Evolutionary conservation across 2,329 filamentous ascomycete genomes (phyloP).

Genomic region (Clonostachys rosea): DNA sequence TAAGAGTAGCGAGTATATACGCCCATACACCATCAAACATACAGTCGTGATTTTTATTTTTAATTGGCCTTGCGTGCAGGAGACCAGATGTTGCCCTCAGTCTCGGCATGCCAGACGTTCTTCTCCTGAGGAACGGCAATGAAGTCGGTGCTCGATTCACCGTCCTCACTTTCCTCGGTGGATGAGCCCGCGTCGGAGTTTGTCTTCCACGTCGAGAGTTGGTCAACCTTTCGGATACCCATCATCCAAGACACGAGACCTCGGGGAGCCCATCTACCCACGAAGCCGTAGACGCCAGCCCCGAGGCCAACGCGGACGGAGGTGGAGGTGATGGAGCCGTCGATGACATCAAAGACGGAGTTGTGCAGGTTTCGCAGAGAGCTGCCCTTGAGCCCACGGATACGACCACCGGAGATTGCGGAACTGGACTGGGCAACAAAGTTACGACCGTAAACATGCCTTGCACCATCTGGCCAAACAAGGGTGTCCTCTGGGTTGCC

Average conservation of each 20-base stretch:
- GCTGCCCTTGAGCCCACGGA: conserved; percentile 61
- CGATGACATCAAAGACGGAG: conserved; percentile 85
- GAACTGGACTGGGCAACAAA: conserved; percentile 51
- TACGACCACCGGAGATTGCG: conserved; percentile 50
- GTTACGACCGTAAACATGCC: conserved; percentile 58
- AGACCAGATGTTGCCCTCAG: conserved; percentile 40
- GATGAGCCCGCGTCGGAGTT: conserved; percentile 30
- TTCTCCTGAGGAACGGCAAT: conserved; percentile 38
- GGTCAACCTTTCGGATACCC: conserved; percentile 63
- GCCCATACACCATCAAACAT: too few relatives aligned
- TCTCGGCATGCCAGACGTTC: conserved; percentile 34
- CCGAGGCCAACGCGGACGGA: conserved; percentile 81
- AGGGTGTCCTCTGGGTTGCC: conserved; percentile 42
- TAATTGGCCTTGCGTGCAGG: conserved; percentile 7
- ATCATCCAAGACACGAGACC: conserved; percentile 90
- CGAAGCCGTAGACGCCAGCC: conserved; percentile 76
- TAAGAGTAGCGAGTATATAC: too few relatives aligned
- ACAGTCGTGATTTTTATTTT: too few relatives aligned
- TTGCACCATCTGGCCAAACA: conserved; percentile 58
- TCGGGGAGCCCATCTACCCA: conserved; percentile 75
- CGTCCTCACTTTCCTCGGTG: conserved; percentile 26
- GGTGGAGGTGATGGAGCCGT: conserved; percentile 53
- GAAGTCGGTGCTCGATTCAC: conserved; percentile 38
- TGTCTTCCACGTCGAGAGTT: conserved; percentile 50
- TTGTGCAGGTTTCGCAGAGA: conserved; percentile 77